Base-by-base conservation (phyloP, 2,329 filamentous ascomycete species). In the Clonostachys byssicola region DNA sequence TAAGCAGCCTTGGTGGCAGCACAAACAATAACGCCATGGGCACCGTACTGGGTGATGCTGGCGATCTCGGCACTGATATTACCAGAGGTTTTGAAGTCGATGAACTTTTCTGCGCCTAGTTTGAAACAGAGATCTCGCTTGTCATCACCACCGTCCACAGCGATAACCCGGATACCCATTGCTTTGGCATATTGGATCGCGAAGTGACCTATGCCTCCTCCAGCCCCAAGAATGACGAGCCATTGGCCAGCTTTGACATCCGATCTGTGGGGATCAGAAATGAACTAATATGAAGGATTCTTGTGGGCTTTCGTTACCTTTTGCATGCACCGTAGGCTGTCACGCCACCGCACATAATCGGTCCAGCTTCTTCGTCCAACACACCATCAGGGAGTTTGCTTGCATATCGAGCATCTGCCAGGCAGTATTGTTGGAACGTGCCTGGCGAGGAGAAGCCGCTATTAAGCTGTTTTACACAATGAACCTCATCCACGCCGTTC, bases 181-280 rank as follows among this genome's bases (percentile, higher is more conserved):
- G 41, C 41, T 20, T 44, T 42, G 5, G 46, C 46, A 40, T 43
- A 47, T 12, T 43, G 40, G 8, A 47, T 44, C 40, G 40, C 46
- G 8, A 47, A 42, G 34, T 47, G 46, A 7, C 46, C 46, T n/a
- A 47, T 30, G 5, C 46, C 46, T n/a, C 46, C 46, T 43, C 46
- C 46, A 34, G 30, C 36, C 4, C 46, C 46, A 12, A 47, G 34
- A 14, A 47, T 47, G 20, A 33, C 46, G n/a, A 47, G 34, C 40
- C 42, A 44, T 30, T 47, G 40, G 9, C 46, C 46, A 1, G 33
- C 20, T 16, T 35, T 16, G 10, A 42, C 23, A 39, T 14, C 9
- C 36, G 36, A 39, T 17, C 36, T 39, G 9, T 17, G 6, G 10
- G 16, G 36, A 17, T 39, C 36, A 39, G 36, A 39, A 14, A 14